phyloP scores from a whole-genome alignment of 768 basidiomycete genomes.

The Tremella fuciformis region DNA sequence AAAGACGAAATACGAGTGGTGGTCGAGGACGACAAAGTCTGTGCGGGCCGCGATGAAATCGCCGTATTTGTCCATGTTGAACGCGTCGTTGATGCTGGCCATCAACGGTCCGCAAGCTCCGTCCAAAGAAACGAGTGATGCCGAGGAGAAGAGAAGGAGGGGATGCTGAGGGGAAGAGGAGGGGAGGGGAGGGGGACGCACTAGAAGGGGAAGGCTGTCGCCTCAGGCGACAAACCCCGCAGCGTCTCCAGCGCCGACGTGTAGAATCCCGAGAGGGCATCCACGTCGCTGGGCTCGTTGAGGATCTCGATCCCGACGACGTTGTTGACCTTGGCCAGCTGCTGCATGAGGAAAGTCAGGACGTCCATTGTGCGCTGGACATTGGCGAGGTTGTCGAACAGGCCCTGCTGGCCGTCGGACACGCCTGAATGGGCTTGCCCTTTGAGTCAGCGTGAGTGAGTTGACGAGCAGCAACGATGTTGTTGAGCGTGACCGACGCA shows the following conservation, averaged over 20 bases:
- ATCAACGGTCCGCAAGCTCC: neutral
- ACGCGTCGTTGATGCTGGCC: conserved; percentile 39
- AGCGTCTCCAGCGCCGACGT: conserved; percentile 25
- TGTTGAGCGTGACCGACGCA: neutral
- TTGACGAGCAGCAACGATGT: neutral
- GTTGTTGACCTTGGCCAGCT: conserved; percentile 48
- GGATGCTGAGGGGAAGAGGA: too few relatives aligned
- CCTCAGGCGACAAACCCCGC: conserved; percentile 36
- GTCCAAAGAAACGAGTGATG: too few relatives aligned
- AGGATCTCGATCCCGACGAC: conserved; percentile 49
- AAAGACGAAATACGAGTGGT: conserved; percentile 36
- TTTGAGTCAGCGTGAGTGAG: conserved; percentile 2
- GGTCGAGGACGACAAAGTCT: conserved; percentile 53
- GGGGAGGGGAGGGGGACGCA: neutral
- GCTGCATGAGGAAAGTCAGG: conserved; percentile 53
- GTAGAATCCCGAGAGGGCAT: conserved; percentile 38
- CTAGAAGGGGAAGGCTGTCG: conserved; percentile 46
- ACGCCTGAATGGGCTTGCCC: conserved; percentile 42
- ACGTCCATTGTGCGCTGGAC: conserved; percentile 54
- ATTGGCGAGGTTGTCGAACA: conserved; percentile 53
- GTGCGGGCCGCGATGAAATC: conserved; percentile 39
- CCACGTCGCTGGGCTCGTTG: conserved; percentile 48
- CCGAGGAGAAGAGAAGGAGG: too few relatives aligned
- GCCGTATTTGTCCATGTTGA: conserved; percentile 39
- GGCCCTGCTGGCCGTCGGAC: conserved; percentile 43